These are phyloP conservation scores for Tylopilus rubrobrunneus DNA, from an alignment of 768 basidiomycete species.

Conservation along the genomic window DNA sequence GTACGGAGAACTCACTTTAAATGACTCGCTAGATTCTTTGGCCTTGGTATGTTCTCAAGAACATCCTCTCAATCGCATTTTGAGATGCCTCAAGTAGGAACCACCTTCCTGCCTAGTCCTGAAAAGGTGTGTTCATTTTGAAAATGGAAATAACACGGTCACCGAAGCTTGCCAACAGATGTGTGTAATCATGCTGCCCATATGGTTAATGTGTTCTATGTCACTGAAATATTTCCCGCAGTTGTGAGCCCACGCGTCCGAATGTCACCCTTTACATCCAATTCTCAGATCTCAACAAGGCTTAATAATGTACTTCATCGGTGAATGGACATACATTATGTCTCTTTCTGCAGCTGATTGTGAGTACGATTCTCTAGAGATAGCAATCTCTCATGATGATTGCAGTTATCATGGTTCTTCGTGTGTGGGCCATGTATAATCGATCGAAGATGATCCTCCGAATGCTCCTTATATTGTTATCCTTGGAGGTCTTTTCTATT, in stretches of 20 bases:
- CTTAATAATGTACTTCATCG: not conserved
- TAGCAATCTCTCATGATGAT: too few species aligned
- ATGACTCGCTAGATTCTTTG: not conserved
- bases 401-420: too few species aligned
- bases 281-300: not conserved
- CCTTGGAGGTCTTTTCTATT: not conserved
- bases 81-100: not conserved
- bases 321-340: not conserved
- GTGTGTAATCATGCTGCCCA: not conserved
- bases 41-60: not conserved
- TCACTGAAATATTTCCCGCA: too few species aligned
- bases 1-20: not conserved
- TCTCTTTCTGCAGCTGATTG: not conserved
- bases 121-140: too few species aligned
- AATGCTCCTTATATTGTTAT: too few species aligned
- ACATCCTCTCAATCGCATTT: not conserved
- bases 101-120: too few species aligned
- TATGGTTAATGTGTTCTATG: too few species aligned
- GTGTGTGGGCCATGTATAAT: too few species aligned
- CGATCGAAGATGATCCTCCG: too few species aligned
- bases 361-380: not conserved
- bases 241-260: too few species aligned
- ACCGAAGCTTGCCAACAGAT: not conserved
- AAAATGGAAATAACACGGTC: too few species aligned
- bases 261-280: too few species aligned